These are phyloP conservation scores for Trametes elegans DNA, from an alignment of 768 basidiomycete species.

Conservation along the genomic window DNA sequence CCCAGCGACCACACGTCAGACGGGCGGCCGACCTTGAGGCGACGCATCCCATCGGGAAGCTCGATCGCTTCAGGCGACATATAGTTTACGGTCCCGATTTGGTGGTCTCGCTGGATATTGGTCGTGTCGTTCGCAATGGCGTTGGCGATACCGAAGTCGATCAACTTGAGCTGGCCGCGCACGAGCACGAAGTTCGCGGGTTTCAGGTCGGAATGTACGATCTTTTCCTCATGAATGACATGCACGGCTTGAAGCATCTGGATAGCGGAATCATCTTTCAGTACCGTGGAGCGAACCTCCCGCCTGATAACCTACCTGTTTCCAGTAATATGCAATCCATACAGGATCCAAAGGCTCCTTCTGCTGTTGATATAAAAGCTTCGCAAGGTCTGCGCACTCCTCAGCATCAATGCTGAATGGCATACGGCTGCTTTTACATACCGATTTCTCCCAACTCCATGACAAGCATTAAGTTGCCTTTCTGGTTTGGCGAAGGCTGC, in stretches of 20 bases:
- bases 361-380: slow-evolving; percentile 78
- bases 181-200: slow-evolving; percentile 98
- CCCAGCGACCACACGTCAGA: slow-evolving; percentile 98
- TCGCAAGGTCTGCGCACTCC: slow-evolving; percentile 61
- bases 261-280: background rate
- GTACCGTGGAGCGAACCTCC: background rate
- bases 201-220: slow-evolving; percentile 97
- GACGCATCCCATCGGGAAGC: slow-evolving; percentile 78
- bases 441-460: slow-evolving; percentile 95
- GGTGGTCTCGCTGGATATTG: slow-evolving; percentile 95
- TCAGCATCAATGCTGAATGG: background rate
- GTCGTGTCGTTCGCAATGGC: slow-evolving; percentile 99
- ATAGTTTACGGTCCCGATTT: slow-evolving; percentile 97
- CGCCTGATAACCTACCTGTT: slow-evolving; percentile 71
- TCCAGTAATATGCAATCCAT: slow-evolving; percentile 95
- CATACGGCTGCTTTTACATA: slow-evolving; percentile 18
- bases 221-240: slow-evolving; percentile 96
- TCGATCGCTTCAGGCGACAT: slow-evolving; percentile 99
- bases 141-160: slow-evolving; percentile 99
- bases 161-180: slow-evolving; percentile 91
- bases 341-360: slow-evolving; percentile 87
- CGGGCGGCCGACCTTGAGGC: slow-evolving; percentile 91
- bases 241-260: slow-evolving; percentile 99
- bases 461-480: slow-evolving; percentile 77
- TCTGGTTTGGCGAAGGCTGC: slow-evolving; percentile 63